Evolutionary conservation across 2,329 filamentous ascomycete species (phyloP).

Genomic region (Alternaria novae-zelandiae): DNA sequence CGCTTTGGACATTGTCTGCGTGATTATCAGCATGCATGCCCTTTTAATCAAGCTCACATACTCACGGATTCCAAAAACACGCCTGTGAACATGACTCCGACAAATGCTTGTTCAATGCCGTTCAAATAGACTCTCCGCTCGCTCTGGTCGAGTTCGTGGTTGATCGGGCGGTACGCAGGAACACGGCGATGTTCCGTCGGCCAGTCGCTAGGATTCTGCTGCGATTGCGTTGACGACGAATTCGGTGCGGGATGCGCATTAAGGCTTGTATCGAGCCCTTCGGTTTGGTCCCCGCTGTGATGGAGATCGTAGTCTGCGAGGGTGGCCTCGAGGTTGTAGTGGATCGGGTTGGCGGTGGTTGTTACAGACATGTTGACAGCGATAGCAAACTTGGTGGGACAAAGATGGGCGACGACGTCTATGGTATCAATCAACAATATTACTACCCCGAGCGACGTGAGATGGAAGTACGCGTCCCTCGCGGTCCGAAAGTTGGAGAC

Average conservation of each 20-base stretch:
- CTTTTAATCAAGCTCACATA: slow-evolving; percentile 6
- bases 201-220: slow-evolving; percentile 49
- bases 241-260: slow-evolving; percentile 36
- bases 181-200: slow-evolving; percentile 56
- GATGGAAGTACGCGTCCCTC: neutral
- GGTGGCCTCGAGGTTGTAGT: slow-evolving; percentile 44
- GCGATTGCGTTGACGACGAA: slow-evolving; percentile 28
- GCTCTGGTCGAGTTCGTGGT: slow-evolving; percentile 51
- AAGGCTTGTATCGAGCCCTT: slow-evolving; percentile 31
- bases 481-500: slow-evolving; percentile 3
- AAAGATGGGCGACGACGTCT: neutral
- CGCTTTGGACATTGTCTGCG: slow-evolving; percentile 51
- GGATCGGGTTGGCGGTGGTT: slow-evolving; percentile 50
- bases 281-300: slow-evolving; percentile 49
- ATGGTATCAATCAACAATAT: neutral
- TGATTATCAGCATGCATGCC: slow-evolving; percentile 1
- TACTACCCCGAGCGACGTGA: neutral
- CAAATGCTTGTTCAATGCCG: slow-evolving; percentile 54
- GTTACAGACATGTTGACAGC: slow-evolving; percentile 51
- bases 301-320: slow-evolving; percentile 58
- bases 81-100: slow-evolving; percentile 59
- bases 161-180: slow-evolving; percentile 56
- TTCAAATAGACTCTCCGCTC: slow-evolving; percentile 55
- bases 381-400: neutral
- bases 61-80: slow-evolving; percentile 54